Evolutionary conservation across 2,329 filamentous ascomycete genomes (phyloP), one percentile per base, ranked within the genome.

Genomic region (Stagonosporopsis rhizophila): DNA sequence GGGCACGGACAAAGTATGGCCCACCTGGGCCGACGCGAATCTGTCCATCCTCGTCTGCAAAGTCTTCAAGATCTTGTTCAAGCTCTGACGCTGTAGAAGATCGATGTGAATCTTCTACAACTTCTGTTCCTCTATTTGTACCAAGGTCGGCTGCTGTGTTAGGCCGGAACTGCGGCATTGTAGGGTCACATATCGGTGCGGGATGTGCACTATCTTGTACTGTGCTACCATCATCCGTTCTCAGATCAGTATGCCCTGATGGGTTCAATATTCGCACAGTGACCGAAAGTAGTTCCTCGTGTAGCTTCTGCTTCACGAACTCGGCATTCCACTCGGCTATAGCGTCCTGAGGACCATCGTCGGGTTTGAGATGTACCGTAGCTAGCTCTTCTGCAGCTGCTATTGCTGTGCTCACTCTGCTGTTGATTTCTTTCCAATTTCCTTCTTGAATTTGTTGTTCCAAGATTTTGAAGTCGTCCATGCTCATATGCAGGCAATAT

Each of bases 101-200:
- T 8, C 27, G 28, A 4, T 32, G 28, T 4, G 23, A 25, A 14
- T 22, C 28, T 23, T 32, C 42, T 22, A 25, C 22, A 30, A 2
- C 11, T 4, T 42, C 38, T 48, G 25, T 15, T 7, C 17, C 6
- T 20, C 11, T 25, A 7, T 22, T 14, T 12, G 20, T 30, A 7
- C 27, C 25, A 3, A 65, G 23, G 20, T 72, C 66, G 4, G 54
- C 56, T 5, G 62, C 58, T 28, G 74, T 79, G 61, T 88, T 84
- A n/a, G 87, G 87, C 6, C 85, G 82, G 68, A 89, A 89, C 64
- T 90, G 88, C 8, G 88, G 88, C 72, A 90, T 79, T 0, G 87
- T 90, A 7, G 85, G 85, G 64, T 91, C 88, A 12, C n/a, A 44
- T 12, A 22, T 67, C 61, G 66, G 65, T 11, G 23, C 30, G 2